A percentile compares a stretch with the other conserved stretches of the same genome.
These are phyloP conservation scores for Vitis hybrid DNA, from an alignment of 177 flowering plant genomes.

Conservation along the genomic window DNA sequence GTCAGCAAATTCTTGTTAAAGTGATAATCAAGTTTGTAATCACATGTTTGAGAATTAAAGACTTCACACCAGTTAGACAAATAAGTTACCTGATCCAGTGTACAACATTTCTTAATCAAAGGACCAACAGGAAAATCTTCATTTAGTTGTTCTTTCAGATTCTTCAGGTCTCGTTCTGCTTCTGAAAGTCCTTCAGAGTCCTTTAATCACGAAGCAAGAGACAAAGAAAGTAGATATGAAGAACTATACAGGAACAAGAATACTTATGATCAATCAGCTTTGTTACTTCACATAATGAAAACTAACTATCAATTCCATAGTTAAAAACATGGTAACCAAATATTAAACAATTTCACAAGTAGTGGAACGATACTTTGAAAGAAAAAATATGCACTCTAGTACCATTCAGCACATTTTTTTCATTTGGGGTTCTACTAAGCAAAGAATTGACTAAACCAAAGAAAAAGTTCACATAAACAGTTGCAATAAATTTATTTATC, in stretches of 20 bases:
- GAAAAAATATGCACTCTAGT: too few species aligned
- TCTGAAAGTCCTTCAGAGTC: constrained; percentile 84
- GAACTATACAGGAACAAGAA: background rate
- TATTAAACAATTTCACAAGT: too few species aligned
- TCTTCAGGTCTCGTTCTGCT: constrained; percentile 66
- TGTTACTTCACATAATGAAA: background rate
- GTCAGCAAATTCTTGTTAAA: constrained; percentile 5
- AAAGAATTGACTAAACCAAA: too few species aligned
- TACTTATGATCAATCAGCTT: background rate
- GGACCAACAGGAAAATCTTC: constrained; percentile 92
- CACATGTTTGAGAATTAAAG: background rate
- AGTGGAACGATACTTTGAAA: too few species aligned
- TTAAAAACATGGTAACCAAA: too few species aligned
- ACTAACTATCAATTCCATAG: too few species aligned
- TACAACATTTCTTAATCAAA: constrained; percentile 78
- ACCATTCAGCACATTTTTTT: too few species aligned
- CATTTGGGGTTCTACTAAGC: too few species aligned
- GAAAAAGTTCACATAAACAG: too few species aligned
- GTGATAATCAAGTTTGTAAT: background rate
- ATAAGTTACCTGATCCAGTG: constrained; percentile 79
- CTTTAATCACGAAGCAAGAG: constrained; percentile 36
- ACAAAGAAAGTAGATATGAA: background rate
- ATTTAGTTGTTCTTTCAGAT: constrained; percentile 77
- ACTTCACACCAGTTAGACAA: background rate
- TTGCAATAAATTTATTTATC: too few species aligned